Conservation (phyloP, 371 early-diverging fungal species). For the Mucor circinelloides region DNA sequence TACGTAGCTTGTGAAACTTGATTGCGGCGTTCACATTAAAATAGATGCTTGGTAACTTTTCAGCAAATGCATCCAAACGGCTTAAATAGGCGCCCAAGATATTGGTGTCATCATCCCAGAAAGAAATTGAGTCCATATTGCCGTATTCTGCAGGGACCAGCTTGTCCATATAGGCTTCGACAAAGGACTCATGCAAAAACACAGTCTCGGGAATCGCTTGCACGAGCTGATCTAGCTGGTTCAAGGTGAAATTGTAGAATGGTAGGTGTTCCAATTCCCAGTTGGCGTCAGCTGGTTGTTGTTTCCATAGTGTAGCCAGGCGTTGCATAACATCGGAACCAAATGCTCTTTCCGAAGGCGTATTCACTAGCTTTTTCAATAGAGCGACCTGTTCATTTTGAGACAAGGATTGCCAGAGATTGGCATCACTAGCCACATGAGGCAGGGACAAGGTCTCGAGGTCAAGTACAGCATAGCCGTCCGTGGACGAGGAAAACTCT, state of each 20-base stretch:
- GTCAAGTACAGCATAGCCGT: background rate
- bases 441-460: conserved; percentile 18
- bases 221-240: conserved; percentile 19
- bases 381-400: background rate
- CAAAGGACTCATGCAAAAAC: conserved; percentile 8
- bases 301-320: conserved; percentile 10
- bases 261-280: background rate
- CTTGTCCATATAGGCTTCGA: conserved; percentile 23
- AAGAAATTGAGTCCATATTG: background rate
- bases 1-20: conserved; percentile 24
- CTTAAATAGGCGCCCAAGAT: conserved; percentile 22
- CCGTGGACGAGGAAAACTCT: background rate
- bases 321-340: conserved; percentile 8
- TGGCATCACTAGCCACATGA: background rate
- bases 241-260: conserved; percentile 21
- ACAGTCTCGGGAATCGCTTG: conserved; percentile 14
- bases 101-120: conserved; percentile 33
- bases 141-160: conserved; percentile 23
- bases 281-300: background rate
- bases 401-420: background rate
- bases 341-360: conserved; percentile 13
- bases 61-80: conserved; percentile 19
- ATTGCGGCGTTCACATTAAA: conserved; percentile 22
- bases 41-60: conserved; percentile 21
- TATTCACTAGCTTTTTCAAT: background rate